phyloP scores from a whole-genome alignment of 1,284 basidiomycete species.

The Sporisorium iseilematis-ciliati region DNA sequence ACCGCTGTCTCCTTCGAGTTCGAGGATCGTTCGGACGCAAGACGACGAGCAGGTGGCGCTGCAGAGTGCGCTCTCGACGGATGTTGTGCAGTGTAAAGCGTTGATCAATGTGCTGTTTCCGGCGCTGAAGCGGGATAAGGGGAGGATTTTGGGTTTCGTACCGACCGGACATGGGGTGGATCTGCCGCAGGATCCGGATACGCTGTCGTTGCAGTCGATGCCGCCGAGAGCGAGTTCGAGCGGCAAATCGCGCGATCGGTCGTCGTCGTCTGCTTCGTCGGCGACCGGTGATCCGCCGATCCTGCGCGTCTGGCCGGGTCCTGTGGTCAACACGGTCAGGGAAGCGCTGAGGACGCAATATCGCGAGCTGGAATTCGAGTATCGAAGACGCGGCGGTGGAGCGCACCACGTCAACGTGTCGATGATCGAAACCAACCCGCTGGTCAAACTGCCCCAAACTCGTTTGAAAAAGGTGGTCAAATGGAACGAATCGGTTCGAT shows the following conservation, averaged over 20 bases:
- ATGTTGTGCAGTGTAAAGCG: conserved; percentile 45
- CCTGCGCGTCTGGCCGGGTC: conserved; percentile 29
- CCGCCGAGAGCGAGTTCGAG: conserved; percentile 9
- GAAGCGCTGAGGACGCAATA: conserved; percentile 32
- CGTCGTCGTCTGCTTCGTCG: conserved; percentile 15
- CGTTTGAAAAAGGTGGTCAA: conserved; percentile 47
- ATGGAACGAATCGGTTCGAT: conserved; percentile 44
- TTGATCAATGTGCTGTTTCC: conserved; percentile 55
- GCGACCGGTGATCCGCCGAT: neutral
- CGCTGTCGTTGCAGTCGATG: conserved; percentile 31
- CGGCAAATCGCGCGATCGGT: conserved; percentile 35
- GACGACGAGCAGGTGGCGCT: conserved; percentile 47
- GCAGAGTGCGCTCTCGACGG: conserved; percentile 45
- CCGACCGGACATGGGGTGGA: conserved; percentile 41
- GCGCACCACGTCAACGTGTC: conserved; percentile 24
- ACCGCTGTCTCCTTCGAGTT: conserved; percentile 43
- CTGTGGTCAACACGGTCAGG: conserved; percentile 39
- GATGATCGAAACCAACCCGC: conserved; percentile 36
- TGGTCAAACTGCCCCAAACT: conserved; percentile 30
- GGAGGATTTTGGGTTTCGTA: conserved; percentile 44
- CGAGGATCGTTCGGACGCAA: conserved; percentile 18
- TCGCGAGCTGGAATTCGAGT: conserved; percentile 32
- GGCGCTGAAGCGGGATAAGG: conserved; percentile 44
- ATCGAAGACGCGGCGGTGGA: conserved; percentile 20
- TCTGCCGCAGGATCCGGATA: conserved; percentile 44